Evolutionary conservation across 257 asterid species (phyloP).

Genomic region (Linaria vulgaris): DNA sequence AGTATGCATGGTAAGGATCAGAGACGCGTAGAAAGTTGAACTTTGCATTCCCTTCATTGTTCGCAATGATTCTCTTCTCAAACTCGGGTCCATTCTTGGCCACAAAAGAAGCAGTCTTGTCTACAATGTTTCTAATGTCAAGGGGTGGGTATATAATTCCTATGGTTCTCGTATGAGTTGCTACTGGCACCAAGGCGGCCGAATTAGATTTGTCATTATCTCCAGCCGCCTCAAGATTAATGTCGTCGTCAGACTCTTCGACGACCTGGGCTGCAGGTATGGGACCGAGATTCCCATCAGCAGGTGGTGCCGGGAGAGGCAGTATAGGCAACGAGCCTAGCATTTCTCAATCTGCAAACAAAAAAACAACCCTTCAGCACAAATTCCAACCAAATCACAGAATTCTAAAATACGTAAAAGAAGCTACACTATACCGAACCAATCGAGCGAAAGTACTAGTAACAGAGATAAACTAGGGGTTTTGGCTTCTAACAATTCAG

Average conservation of each 20-base stretch:
- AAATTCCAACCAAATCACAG: too few species aligned
- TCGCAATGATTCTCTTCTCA: slow-evolving; percentile 74
- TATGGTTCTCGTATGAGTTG: slow-evolving; percentile 78
- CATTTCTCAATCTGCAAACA: slow-evolving; percentile 47
- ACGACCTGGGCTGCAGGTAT: slow-evolving; percentile 51
- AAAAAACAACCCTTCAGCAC: neutral
- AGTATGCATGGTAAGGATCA: slow-evolving; percentile 94
- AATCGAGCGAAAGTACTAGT: too few species aligned
- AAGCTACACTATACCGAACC: too few species aligned
- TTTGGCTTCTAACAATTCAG: too few species aligned
- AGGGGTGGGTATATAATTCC: slow-evolving; percentile 93
- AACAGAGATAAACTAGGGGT: too few species aligned
- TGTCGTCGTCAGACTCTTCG: slow-evolving; percentile 28
- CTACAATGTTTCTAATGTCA: slow-evolving; percentile 82
- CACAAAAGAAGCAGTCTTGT: slow-evolving; percentile 84
- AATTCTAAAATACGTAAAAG: too few species aligned
- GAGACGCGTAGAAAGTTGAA: slow-evolving; percentile 34
- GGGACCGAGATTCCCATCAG: slow-evolving; percentile 71
- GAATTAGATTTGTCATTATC: slow-evolving; percentile 28
- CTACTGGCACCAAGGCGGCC: slow-evolving; percentile 51
- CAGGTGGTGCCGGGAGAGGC: slow-evolving; percentile 85
- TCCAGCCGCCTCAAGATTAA: slow-evolving; percentile 27
- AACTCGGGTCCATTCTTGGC: slow-evolving; percentile 86
- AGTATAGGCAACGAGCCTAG: slow-evolving; percentile 63
- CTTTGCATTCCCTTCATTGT: slow-evolving; percentile 80